These are phyloP conservation scores for Mycena albidolilacea DNA, from an alignment of 768 basidiomycete species.

Conservation along the genomic window DNA sequence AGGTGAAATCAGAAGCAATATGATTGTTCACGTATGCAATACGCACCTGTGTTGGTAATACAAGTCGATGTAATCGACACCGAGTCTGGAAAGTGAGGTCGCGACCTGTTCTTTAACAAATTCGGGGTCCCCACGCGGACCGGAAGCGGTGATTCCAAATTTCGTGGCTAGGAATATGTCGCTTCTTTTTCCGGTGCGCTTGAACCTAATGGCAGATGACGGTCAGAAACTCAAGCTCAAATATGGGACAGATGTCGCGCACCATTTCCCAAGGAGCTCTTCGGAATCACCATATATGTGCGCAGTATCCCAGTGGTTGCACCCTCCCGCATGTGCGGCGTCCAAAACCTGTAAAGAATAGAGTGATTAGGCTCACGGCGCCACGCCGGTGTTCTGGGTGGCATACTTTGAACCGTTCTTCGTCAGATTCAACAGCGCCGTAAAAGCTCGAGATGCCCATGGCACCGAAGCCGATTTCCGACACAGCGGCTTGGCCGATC, in stretches of 20 bases:
- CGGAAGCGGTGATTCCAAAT: slow-evolving; percentile 53
- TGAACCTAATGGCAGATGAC: slow-evolving; percentile 53
- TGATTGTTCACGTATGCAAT: background rate
- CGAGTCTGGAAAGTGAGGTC: slow-evolving; percentile 50
- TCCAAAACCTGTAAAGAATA: slow-evolving; percentile 28
- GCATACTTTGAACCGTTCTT: slow-evolving; percentile 66
- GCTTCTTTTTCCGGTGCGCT: slow-evolving; percentile 58
- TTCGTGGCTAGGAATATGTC: slow-evolving; percentile 72
- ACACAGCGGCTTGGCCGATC: slow-evolving; percentile 49
- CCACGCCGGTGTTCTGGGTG: no score
- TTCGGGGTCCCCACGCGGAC: slow-evolving; percentile 52
- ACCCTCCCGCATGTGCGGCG: slow-evolving; percentile 21
- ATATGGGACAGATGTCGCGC: background rate
- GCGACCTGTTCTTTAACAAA: slow-evolving; percentile 53
- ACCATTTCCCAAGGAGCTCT: slow-evolving; percentile 37
- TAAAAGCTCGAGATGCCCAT: slow-evolving; percentile 56
- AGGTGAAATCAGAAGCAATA: background rate
- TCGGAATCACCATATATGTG: slow-evolving; percentile 32
- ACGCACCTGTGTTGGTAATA: slow-evolving; percentile 53
- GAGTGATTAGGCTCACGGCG: background rate
- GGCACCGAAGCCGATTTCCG: slow-evolving; percentile 63
- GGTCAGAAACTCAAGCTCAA: background rate
- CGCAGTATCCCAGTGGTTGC: slow-evolving; percentile 19
- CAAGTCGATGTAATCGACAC: slow-evolving; percentile 51
- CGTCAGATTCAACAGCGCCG: slow-evolving; percentile 57